These are phyloP conservation scores for Chaetomiaceae sp. DNA, from an alignment of 2,329 filamentous ascomycete species.

Conservation along the genomic window DNA sequence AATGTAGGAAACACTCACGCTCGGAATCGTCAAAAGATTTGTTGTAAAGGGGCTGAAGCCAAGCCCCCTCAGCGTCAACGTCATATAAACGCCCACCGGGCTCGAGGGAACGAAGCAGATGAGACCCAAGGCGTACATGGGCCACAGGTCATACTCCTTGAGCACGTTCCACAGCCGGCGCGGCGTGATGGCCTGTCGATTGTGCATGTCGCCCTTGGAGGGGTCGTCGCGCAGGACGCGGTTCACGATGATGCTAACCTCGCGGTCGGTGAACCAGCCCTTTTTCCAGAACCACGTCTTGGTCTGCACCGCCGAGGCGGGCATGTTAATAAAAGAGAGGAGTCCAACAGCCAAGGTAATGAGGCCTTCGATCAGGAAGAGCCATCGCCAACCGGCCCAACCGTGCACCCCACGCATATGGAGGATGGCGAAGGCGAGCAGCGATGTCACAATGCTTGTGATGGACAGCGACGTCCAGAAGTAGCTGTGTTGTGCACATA, in stretches of 20 bases:
- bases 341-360: slow-evolving; percentile 49
- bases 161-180: slow-evolving; percentile 44
- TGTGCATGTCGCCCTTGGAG: slow-evolving; percentile 54
- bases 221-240: slow-evolving; percentile 53
- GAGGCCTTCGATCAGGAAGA: slow-evolving; percentile 53
- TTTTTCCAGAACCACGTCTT: slow-evolving; percentile 45
- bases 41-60: slow-evolving; percentile 51
- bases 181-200: slow-evolving; percentile 49
- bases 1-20: slow-evolving; percentile 29
- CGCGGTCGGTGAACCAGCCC: slow-evolving; percentile 54
- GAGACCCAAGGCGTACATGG: slow-evolving; percentile 47
- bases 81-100: slow-evolving; percentile 46
- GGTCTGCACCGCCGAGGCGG: slow-evolving; percentile 43
- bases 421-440: slow-evolving; percentile 35
- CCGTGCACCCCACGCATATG: slow-evolving; percentile 36
- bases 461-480: slow-evolving; percentile 36
- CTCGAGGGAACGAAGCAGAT: slow-evolving; percentile 44
- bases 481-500: slow-evolving; percentile 21
- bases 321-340: slow-evolving; percentile 49
- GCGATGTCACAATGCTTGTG: slow-evolving; percentile 32
- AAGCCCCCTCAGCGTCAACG: slow-evolving; percentile 45
- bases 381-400: slow-evolving; percentile 41
- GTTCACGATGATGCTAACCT: slow-evolving; percentile 55
- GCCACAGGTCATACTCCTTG: slow-evolving; percentile 54
- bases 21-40: slow-evolving; percentile 52